Evolutionary conservation across 2,329 filamentous ascomycete genomes (phyloP).

Genomic region (Erysiphe pulchra): DNA sequence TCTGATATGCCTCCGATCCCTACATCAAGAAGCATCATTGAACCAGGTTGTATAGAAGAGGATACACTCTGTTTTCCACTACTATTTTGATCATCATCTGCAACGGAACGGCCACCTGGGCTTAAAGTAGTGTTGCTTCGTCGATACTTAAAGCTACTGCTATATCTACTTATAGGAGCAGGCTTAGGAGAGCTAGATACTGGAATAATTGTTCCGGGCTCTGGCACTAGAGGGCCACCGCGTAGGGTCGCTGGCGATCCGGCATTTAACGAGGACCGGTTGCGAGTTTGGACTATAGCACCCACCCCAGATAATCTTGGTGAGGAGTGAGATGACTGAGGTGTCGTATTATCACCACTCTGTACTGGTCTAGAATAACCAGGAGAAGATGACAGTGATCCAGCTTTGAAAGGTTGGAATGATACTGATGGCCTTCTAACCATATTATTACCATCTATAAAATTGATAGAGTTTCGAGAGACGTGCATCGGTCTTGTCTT

Average conservation of each 20-base stretch:
- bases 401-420: conserved; percentile 90
- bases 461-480: conserved; percentile 14
- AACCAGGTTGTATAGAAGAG: conserved; percentile 46
- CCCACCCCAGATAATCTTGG: conserved; percentile 22
- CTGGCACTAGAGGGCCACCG: conserved; percentile 31
- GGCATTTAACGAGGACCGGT: conserved; percentile 46
- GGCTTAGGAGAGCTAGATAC: conserved; percentile 56
- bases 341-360: conserved; percentile 12
- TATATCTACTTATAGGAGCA: conserved; percentile 56
- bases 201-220: conserved; percentile 36
- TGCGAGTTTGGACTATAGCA: conserved; percentile 31
- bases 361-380: conserved; percentile 14
- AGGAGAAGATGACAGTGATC: conserved; percentile 77
- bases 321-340: conserved; percentile 28
- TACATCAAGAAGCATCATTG: conserved; percentile 49
- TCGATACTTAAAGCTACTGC: conserved; percentile 80
- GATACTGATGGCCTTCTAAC: conserved; percentile 59
- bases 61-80: conserved; percentile 59
- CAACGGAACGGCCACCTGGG: conserved; percentile 31
- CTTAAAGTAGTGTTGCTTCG: conserved; percentile 54
- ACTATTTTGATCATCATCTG: conserved; percentile 47
- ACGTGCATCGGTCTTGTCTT: conserved; percentile 10
- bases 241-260: conserved; percentile 51
- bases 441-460: conserved; percentile 22
- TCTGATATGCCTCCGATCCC: conserved; percentile 40